phyloP scores from a whole-genome alignment of 139 green algal species.

The Haematococcus sp. region DNA sequence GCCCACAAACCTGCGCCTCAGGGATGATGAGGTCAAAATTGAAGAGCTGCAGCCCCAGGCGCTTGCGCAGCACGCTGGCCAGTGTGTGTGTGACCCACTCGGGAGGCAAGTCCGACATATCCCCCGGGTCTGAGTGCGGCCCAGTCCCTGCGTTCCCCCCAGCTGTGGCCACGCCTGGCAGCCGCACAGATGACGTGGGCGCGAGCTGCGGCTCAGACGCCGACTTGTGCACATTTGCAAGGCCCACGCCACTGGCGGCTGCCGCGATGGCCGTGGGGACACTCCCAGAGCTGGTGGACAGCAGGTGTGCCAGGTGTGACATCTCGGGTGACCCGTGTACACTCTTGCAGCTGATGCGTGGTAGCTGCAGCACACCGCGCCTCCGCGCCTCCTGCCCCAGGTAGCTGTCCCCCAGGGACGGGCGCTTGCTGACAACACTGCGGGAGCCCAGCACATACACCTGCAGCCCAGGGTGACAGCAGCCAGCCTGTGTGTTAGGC shows the following conservation, averaged over 20 bases:
- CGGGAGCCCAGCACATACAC: conserved; percentile 65
- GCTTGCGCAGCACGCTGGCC: conserved; percentile 45
- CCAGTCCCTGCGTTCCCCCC: neutral
- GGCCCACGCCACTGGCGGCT: too few species aligned
- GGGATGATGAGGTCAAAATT: conserved; percentile 89
- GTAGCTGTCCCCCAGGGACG: conserved; percentile 46
- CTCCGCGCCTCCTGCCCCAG: conserved; percentile 24
- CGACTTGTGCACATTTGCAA: neutral
- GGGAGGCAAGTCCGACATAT: conserved; percentile 39
- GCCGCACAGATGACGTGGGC: neutral
- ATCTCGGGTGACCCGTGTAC: conserved; percentile 6
- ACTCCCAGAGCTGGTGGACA: too few species aligned
- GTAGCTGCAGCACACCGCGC: conserved; percentile 45
- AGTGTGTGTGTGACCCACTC: conserved; percentile 69
- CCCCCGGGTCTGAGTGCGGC: neutral
- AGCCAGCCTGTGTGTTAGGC: too few species aligned
- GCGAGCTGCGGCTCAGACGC: neutral
- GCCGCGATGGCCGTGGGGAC: too few species aligned
- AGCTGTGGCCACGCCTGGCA: neutral
- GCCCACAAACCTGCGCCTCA: neutral
- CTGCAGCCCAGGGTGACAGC: conserved; percentile 16
- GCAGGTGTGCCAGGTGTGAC: too few species aligned
- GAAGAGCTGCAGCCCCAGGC: conserved; percentile 75
- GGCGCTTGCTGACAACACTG: conserved; percentile 43
- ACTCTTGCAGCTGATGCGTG: conserved; percentile 51